Base-by-base conservation (phyloP, 2,329 filamentous ascomycete genomes). In the Trichophyton benhamiae region DNA sequence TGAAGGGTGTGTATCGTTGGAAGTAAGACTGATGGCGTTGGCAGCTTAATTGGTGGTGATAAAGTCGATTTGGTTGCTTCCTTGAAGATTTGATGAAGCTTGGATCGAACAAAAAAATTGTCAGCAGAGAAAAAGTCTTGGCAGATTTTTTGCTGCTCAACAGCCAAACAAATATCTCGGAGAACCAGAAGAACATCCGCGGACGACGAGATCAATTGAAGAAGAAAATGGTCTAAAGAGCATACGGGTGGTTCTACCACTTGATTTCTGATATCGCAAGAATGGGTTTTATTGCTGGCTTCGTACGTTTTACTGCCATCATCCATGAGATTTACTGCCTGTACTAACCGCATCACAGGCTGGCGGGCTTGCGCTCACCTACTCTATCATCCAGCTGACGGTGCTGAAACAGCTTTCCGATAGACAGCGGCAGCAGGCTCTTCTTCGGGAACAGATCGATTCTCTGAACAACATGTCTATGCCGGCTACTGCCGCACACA, bases 201-300 rank as follows among this genome's bases (percentile, higher is more conserved):
- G 9, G 4, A 42, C 41, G 15, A 44, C 15, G 15, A 44, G 15
- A 44, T 44, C 15, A 17, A 44, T 44, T 44, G 1, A 22, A 13
- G 44, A 22, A 48, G 17, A 53, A 5, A 7, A 53, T 53, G 49
- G 6, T 33, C 13, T 33, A 15, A 53, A 53, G 15, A 3, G n/a
- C 8, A 22, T 53, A n/a, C 49, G 7, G 49, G 49, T 25, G 22
- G 11, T n/a, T 15, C 27, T 53, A 7, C 27, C 49, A 6, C 27
- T 30, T n/a, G 11, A 33, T 17, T 53, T 25, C 22, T 53, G 49
- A 55, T 53, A 57, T 71, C 62, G 67, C 27, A 30, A 7, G 15
- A 15, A 89, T 90, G 87, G 86, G 87, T 70, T 89, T 89, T 78
- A 81, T 83, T 66, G 80, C 84, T 48, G 87, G 88, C 67, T 88